phyloP scores from a whole-genome alignment of 495 filamentous ascomycete genomes.

The Rostrohypoxylon terebratum region DNA sequence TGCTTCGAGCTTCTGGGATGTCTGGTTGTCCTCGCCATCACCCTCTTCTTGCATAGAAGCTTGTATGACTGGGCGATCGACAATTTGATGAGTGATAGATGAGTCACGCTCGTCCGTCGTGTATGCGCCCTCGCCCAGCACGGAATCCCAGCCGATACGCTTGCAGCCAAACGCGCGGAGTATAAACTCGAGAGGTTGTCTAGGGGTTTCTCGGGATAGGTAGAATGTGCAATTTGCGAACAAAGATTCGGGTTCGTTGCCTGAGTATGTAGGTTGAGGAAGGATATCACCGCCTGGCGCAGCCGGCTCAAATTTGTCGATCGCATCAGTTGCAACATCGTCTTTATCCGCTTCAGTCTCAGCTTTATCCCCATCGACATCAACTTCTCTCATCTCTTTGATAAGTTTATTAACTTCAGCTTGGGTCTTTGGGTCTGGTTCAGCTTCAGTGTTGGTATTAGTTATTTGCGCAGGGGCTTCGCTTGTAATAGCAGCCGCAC shows the following conservation, averaged over 20 bases:
- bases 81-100: conserved; percentile 93
- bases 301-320: conserved; percentile 88
- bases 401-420: conserved; percentile 67
- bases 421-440: conserved; percentile 64
- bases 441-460: conserved; percentile 58
- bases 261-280: conserved; percentile 77
- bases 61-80: conserved; percentile 83
- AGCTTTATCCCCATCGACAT: conserved; percentile 57
- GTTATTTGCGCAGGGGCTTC: conserved; percentile 65
- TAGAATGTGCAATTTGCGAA: conserved; percentile 91
- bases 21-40: conserved; percentile 68
- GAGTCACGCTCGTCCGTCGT: conserved; percentile 88
- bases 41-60: conserved; percentile 69
- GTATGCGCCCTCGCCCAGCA: conserved; percentile 90
- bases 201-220: conserved; percentile 92
- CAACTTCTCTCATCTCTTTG: conserved; percentile 61
- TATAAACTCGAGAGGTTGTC: conserved; percentile 91
- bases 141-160: conserved; percentile 91
- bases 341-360: conserved; percentile 63
- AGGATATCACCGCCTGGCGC: conserved; percentile 86
- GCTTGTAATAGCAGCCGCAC: conserved; percentile 61
- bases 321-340: conserved; percentile 69
- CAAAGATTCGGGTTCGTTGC: conserved; percentile 69
- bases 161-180: conserved; percentile 95
- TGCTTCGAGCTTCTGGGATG: conserved; percentile 62